Evolutionary conservation across 768 basidiomycete species (phyloP).

Genomic region (Trametes punicea): DNA sequence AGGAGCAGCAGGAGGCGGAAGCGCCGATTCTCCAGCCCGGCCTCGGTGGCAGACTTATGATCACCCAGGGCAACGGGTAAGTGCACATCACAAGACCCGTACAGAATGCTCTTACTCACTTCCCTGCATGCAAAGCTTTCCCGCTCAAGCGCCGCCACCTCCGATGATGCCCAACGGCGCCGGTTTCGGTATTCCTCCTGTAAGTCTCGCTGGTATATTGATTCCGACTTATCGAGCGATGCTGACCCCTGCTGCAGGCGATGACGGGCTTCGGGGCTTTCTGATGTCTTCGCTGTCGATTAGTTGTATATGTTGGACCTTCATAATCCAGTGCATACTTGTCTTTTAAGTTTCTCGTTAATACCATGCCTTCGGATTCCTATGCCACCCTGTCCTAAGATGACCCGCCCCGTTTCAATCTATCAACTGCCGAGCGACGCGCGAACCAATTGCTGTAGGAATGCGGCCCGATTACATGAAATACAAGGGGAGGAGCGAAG

Average conservation of each 20-base stretch:
- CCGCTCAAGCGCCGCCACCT: conserved; percentile 62
- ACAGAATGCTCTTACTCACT: conserved; percentile 8
- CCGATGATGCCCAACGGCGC: conserved; percentile 54
- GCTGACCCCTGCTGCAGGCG: conserved; percentile 34
- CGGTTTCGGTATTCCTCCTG: conserved; percentile 57
- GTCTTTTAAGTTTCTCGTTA: conserved; percentile 14
- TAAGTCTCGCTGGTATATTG: conserved; percentile 35
- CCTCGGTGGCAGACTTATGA: conserved; percentile 55
- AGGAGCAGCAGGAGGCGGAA: conserved; percentile 86
- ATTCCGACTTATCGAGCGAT: not conserved
- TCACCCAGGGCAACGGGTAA: conserved; percentile 73
- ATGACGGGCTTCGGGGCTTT: conserved; percentile 64
- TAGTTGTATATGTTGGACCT: conserved; percentile 23
- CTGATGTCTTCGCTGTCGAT: conserved; percentile 21
- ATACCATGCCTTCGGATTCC: conserved; percentile 13
- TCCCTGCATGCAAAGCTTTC: conserved; percentile 48
- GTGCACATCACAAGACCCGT: not conserved
- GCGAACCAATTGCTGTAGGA: not conserved
- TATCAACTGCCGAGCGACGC: not conserved
- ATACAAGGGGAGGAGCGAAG: not conserved
- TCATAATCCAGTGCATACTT: conserved; percentile 21
- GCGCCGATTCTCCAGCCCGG: conserved; percentile 88
- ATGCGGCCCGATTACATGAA: not conserved
- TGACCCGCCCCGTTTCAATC: not conserved
- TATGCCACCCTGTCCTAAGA: not conserved